Conservation (phyloP, 169 alveolate species). For the Plasmodium blacklocki region DNA sequence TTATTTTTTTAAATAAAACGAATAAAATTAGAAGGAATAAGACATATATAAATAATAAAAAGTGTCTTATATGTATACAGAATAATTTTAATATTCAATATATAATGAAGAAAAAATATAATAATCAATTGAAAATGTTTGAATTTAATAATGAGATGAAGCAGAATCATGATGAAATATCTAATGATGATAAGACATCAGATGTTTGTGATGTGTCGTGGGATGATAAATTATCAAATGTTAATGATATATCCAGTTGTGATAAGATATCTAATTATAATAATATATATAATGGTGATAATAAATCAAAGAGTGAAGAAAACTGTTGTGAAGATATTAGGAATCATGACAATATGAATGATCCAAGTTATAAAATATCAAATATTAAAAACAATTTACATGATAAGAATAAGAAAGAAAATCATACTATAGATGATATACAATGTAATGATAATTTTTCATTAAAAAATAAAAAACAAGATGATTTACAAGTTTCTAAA, state of each 20-base stretch:
- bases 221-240: background rate
- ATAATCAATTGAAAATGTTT: no score
- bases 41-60: background rate
- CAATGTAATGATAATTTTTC: background rate
- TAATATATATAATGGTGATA: background rate
- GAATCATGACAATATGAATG: background rate
- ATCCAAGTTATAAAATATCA: background rate
- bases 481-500: no score
- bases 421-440: background rate
- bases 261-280: no score
- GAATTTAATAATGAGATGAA: background rate
- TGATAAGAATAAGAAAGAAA: background rate
- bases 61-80: slow-evolving; percentile 48
- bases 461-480: background rate
- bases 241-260: background rate
- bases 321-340: background rate
- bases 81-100: slow-evolving; percentile 20
- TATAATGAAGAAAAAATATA: slow-evolving; percentile 22
- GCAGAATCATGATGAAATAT: background rate
- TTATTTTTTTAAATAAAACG: slow-evolving; percentile 83
- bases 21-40: background rate
- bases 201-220: no score
- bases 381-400: background rate
- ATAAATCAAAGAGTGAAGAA: background rate
- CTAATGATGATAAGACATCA: background rate